These are phyloP conservation scores for Coprinopsis sp. DNA, from an alignment of 768 basidiomycete species.

Conservation along the genomic window DNA sequence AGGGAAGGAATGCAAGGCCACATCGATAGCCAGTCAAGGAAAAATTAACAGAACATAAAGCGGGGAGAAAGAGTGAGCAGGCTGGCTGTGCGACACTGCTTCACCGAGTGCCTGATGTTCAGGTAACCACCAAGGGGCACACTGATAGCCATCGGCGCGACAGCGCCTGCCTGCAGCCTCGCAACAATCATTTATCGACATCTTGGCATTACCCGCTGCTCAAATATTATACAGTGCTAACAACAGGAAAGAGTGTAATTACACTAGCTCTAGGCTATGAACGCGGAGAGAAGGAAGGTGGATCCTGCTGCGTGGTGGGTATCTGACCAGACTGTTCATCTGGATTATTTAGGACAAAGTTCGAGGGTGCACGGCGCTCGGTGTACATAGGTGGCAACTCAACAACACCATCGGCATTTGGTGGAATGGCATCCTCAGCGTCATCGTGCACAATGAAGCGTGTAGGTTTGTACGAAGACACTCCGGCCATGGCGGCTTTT, in stretches of 20 bases:
- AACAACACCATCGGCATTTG: constrained; percentile 47
- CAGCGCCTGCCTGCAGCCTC: no score
- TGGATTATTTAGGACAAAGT: constrained; percentile 4
- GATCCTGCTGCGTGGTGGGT: background rate
- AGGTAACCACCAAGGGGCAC: no score
- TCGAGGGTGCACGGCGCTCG: constrained; percentile 36
- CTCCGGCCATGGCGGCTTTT: constrained; percentile 55
- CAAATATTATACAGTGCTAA: no score
- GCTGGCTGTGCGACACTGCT: constrained; percentile 5
- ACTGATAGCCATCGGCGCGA: no score
- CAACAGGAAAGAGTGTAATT: no score
- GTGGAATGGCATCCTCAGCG: constrained; percentile 49
- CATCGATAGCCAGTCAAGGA: background rate
- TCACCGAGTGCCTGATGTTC: background rate
- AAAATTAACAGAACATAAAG: constrained; percentile 11
- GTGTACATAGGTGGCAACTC: constrained; percentile 77
- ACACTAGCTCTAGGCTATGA: no score
- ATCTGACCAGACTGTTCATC: background rate
- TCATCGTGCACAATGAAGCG: constrained; percentile 69
- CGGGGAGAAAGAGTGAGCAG: constrained; percentile 2
- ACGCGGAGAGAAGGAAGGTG: background rate
- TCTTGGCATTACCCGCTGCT: no score
- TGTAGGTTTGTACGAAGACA: constrained; percentile 36
- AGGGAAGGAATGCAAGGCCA: constrained; percentile 3
- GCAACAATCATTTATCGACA: no score